Evolutionary conservation across 495 filamentous ascomycete genomes (phyloP), one percentile per base, ranked within the genome.

Genomic region (Xylaria bambusicola): DNA sequence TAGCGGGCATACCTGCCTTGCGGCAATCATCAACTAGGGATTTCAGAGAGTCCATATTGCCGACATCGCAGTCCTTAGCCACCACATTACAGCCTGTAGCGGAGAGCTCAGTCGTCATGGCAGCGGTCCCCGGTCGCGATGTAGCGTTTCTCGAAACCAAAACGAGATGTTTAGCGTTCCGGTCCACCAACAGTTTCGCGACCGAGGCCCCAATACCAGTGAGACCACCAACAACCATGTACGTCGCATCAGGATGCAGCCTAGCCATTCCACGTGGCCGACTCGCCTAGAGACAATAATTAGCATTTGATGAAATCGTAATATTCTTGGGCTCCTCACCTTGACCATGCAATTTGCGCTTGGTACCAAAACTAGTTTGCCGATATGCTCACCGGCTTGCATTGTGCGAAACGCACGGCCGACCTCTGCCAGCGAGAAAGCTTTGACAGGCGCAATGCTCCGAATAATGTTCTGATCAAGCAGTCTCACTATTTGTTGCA

Each of bases 131-230:
- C 15, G 10, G 21, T 42, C 17, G 77, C 78, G 18, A 71, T 73
- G 29, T 23, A n/a, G 50, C 50, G 15, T 27, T 52, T n/a, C 82
- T 70, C 15, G 77, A 80, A 10, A 84, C 55, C 15, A 84, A 70
- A 1, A 79, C 64, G 9, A 86, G 52, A 58, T 82, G 64, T 6
- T 60, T 61, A 6, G 83, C 84, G 5, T 80, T 80, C 12, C 72
- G 68, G 1, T 70, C 56, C 15, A 72, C 71, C 57, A 86, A 65
- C 75, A 73, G 80, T 4, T 52, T 66, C 7, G 77, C 67, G n/a
- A 86, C 60, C 20, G 73, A 68, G 10, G 71, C 69, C 2, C 76
- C 76, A 10, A 82, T 63, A n/a, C 78, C 77, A 3, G 73, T 74
- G 8, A 76, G 51, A 6, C 77, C 77, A 31, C 78, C 78, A 3